Conservation (phyloP, 441 rosid species). For the Capsella rubella region DNA sequence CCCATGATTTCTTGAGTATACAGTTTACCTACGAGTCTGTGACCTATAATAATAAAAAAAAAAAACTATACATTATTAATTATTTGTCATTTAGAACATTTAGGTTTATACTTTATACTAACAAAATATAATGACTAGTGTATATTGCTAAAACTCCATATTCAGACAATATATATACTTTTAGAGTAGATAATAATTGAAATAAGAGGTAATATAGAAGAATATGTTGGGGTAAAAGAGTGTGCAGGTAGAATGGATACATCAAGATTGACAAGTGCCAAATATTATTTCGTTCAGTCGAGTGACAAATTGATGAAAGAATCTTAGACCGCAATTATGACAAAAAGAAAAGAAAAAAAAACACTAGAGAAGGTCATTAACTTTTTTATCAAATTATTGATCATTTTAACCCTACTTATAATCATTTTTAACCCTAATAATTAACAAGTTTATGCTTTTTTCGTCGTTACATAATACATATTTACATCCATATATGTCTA, state of each 20-base stretch:
- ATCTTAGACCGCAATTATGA: conserved; percentile 46
- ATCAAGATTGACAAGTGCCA: conserved; percentile 42
- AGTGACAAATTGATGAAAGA: conserved; percentile 41
- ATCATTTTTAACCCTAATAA: conserved; percentile 31
- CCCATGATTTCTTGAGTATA: conserved; percentile 35
- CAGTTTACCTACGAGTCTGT: conserved; percentile 28
- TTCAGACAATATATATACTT: conserved; percentile 17
- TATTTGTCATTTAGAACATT: not conserved
- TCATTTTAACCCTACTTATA: conserved; percentile 21
- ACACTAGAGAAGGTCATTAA: conserved; percentile 29
- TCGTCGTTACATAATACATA: not conserved
- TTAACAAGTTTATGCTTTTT: not conserved
- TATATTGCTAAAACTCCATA: not conserved
- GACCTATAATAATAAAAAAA: not conserved
- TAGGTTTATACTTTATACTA: not conserved
- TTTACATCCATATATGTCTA: conserved; percentile 2
- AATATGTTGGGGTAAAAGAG: conserved; percentile 36
- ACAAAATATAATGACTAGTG: not conserved
- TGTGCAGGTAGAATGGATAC: conserved; percentile 41
- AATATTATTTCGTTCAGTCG: conserved; percentile 34
- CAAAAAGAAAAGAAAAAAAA: conserved; percentile 27
- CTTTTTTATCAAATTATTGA: conserved; percentile 19
- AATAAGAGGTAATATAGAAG: conserved; percentile 18
- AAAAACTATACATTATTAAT: not conserved
- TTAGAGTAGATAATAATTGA: conserved; percentile 2